Conservation (phyloP, 768 basidiomycete genomes). For the Suillus fuscotomentosus region DNA sequence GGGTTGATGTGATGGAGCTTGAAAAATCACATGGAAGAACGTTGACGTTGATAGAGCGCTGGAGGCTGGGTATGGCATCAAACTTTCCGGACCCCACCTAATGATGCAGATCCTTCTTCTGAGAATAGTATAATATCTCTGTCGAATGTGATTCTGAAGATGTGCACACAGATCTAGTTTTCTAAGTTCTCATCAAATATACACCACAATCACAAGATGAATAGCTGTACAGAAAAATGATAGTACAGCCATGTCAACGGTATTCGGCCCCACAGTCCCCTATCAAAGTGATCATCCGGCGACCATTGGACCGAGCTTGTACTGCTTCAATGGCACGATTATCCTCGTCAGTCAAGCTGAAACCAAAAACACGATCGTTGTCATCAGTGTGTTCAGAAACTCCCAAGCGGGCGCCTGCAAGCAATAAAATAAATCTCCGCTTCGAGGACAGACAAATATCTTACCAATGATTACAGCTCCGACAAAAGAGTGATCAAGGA, state of each 20-base stretch:
- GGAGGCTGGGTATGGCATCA: neutral
- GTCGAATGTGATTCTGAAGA: neutral
- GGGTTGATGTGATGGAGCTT: neutral
- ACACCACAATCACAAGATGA: conserved; percentile 6
- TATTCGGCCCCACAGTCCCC: conserved; percentile 89
- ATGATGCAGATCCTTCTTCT: neutral
- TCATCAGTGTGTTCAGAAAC: conserved; percentile 72
- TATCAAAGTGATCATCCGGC: conserved; percentile 61
- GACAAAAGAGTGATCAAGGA: conserved; percentile 73
- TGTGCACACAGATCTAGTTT: neutral
- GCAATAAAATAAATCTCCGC: conserved; percentile 6
- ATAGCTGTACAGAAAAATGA: conserved; percentile 2
- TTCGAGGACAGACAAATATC: conserved; percentile 8
- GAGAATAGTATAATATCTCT: neutral
- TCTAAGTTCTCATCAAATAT: neutral
- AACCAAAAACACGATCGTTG: conserved; percentile 61
- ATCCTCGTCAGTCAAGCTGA: conserved; percentile 56
- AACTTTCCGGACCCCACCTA: neutral
- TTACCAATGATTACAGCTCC: conserved; percentile 79
- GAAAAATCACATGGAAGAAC: conserved; percentile 1
- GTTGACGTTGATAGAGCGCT: neutral
- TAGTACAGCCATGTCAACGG: conserved; percentile 38
- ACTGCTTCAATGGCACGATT: conserved; percentile 62
- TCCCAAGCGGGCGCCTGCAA: conserved; percentile 67
- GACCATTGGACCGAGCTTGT: conserved; percentile 57